Conservation (phyloP, 106 monocot species). For the Allium fistulosum region DNA sequence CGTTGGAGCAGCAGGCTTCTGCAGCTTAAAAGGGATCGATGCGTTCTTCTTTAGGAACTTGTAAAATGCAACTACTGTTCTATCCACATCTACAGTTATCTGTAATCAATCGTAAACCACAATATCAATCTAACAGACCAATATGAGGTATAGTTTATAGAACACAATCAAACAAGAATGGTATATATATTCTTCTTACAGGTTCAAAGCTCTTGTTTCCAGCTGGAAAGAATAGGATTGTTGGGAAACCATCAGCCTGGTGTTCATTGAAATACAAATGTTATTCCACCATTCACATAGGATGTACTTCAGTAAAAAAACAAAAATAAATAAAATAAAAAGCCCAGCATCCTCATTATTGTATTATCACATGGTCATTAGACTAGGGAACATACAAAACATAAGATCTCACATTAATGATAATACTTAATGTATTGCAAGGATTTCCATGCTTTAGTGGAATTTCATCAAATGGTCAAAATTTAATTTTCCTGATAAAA, state of each 20-base stretch:
- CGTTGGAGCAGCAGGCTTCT: constrained; percentile 29
- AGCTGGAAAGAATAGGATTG: constrained; percentile 91
- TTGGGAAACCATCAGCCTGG: constrained; percentile 95
- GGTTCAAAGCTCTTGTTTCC: constrained; percentile 98
- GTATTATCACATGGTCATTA: no score
- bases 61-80: constrained; percentile 82
- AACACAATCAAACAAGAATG: not conserved
- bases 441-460: no score
- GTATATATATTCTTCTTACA: constrained; percentile 26
- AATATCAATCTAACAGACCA: not conserved
- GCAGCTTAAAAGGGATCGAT: constrained; percentile 80
- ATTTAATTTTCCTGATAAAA: no score
- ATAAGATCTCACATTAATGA: no score
- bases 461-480: no score
- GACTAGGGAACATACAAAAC: no score
- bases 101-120: not conserved
- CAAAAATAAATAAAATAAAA: not conserved
- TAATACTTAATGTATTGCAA: no score
- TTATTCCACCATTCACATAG: no score
- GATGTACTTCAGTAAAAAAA: not conserved
- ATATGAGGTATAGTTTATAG: not conserved
- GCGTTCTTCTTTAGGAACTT: constrained; percentile 92
- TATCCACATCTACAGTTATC: constrained; percentile 45
- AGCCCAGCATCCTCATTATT: no score
- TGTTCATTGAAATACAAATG: not conserved